phyloP scores from a whole-genome alignment of 257 asterid species.

The Eustoma russellianum region DNA sequence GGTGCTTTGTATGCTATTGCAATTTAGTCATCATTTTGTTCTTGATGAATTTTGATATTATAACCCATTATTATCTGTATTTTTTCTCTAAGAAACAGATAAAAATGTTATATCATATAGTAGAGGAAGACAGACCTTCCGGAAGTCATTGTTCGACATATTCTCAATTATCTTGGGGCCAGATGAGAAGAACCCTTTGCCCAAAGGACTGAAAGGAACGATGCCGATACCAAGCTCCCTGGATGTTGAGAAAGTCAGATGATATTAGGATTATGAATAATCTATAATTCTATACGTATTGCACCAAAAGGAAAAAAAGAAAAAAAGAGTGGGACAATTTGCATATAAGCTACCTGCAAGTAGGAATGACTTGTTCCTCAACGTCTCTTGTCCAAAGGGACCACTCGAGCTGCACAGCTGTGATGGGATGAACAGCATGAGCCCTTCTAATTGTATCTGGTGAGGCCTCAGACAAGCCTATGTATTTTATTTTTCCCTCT shows the following conservation, averaged over 20 bases:
- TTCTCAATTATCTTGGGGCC: too few relatives aligned
- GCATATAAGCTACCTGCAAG: constrained; percentile 18
- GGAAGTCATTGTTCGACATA: too few relatives aligned
- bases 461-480: constrained; percentile 31
- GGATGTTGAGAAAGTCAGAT: neutral
- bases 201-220: too few relatives aligned
- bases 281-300: neutral
- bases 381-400: constrained; percentile 29
- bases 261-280: neutral
- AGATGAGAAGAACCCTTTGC: too few relatives aligned
- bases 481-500: constrained; percentile 27
- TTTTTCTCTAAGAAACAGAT: neutral
- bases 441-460: constrained; percentile 41
- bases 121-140: constrained; percentile 10
- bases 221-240: constrained; percentile 4
- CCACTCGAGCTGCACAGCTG: constrained; percentile 35
- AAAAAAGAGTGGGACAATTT: too few relatives aligned
- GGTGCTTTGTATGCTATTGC: too few relatives aligned
- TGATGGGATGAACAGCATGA: constrained; percentile 42
- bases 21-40: too few relatives aligned
- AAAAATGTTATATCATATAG: too few relatives aligned
- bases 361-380: constrained; percentile 26
- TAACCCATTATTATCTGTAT: too few relatives aligned
- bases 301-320: neutral
- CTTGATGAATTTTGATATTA: too few relatives aligned